Evolutionary conservation across 768 basidiomycete species (phyloP).

Genomic region (Mycena albidolilacea): DNA sequence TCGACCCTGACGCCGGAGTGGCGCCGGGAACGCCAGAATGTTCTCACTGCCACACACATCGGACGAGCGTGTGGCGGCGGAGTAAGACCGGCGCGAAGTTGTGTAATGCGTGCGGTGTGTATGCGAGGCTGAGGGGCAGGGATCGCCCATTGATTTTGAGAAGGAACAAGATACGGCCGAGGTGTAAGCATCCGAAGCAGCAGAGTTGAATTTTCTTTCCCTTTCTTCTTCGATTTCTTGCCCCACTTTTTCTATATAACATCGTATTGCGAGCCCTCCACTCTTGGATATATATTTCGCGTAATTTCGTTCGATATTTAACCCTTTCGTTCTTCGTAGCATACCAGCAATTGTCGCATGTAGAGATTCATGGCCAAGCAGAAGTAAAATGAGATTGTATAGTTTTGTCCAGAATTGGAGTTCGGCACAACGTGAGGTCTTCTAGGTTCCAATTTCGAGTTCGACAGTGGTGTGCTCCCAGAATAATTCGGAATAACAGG

Average conservation of each 20-base stretch:
- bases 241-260: neutral
- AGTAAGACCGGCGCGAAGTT: no score
- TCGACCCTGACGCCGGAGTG: neutral
- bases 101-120: conserved; percentile 35
- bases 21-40: conserved; percentile 17
- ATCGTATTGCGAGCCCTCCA: neutral
- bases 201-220: neutral
- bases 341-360: neutral
- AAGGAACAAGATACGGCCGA: conserved; percentile 22
- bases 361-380: neutral
- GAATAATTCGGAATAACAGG: no score
- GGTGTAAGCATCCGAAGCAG: neutral
- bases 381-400: no score
- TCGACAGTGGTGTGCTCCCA: no score
- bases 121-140: conserved; percentile 21
- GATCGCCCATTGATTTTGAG: conserved; percentile 20
- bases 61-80: conserved; percentile 22
- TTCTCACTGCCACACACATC: conserved; percentile 28
- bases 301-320: neutral
- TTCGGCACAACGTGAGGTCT: no score
- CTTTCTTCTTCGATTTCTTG: conserved; percentile 5
- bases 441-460: no score
- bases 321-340: neutral
- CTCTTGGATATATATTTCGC: neutral
- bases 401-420: no score